phyloP scores from a whole-genome alignment of 306 rosid species.

The Begonia peltatifolia region DNA sequence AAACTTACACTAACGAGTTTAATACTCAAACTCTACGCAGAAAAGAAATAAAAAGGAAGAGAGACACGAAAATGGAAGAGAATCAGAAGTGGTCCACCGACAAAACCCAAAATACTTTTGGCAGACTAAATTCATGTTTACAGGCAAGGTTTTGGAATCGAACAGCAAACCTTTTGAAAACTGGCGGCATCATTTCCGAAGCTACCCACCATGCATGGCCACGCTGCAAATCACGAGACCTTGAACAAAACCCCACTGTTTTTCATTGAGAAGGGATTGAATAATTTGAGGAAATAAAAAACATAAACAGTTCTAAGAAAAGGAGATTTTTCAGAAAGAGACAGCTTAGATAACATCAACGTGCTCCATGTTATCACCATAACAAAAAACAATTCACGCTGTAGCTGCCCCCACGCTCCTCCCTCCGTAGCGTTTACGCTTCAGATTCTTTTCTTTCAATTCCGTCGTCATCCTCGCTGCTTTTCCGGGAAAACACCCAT shows the following conservation, averaged over 20 bases:
- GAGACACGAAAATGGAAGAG: background rate
- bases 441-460: too few species aligned
- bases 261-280: too few species aligned
- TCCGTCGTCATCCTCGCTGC: too few species aligned
- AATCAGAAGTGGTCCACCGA: background rate
- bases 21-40: too few species aligned
- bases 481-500: too few species aligned
- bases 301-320: background rate
- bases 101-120: background rate
- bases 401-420: background rate
- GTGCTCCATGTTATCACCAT: background rate
- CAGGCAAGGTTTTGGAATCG: background rate
- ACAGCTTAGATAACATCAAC: background rate
- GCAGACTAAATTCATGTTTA: background rate
- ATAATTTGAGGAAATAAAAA: too few species aligned
- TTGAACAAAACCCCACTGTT: background rate
- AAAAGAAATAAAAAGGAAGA: background rate
- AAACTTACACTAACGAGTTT: background rate
- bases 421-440: background rate
- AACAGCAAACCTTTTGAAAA: background rate
- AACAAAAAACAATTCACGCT: background rate
- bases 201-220: background rate
- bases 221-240: background rate
- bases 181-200: background rate
- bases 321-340: background rate